These are phyloP conservation scores for Lasiosphaeria ovina DNA, from an alignment of 495 filamentous ascomycete species.

Conservation along the genomic window DNA sequence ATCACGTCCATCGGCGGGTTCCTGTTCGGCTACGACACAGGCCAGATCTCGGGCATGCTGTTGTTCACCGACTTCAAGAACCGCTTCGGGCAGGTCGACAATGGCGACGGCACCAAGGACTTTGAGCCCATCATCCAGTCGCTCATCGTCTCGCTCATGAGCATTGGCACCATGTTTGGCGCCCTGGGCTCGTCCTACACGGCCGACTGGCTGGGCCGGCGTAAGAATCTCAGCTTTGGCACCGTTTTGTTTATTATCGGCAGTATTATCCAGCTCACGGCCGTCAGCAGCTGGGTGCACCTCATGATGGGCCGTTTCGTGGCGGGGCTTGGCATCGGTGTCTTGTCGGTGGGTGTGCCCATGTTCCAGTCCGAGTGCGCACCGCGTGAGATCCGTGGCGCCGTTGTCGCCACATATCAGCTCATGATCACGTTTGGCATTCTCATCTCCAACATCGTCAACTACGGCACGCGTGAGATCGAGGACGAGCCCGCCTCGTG, in stretches of 20 bases:
- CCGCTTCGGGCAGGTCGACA: constrained; percentile 40
- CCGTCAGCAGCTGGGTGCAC: constrained; percentile 45
- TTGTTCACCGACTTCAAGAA: constrained; percentile 54
- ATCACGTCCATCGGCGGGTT: constrained; percentile 66
- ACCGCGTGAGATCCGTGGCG: constrained; percentile 62
- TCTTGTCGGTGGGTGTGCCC: constrained; percentile 60
- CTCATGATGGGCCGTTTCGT: constrained; percentile 53
- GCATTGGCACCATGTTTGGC: constrained; percentile 41
- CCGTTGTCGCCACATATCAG: constrained; percentile 63
- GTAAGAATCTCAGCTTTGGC: constrained; percentile 37
- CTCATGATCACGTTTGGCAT: constrained; percentile 78
- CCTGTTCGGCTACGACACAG: constrained; percentile 72
- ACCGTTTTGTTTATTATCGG: constrained; percentile 38
- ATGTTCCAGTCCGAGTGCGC: constrained; percentile 57
- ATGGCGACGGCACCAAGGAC: constrained; percentile 24
- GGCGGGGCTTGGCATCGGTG: constrained; percentile 65
- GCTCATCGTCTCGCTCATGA: constrained; percentile 47
- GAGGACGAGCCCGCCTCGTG: constrained; percentile 52
- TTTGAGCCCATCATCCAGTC: constrained; percentile 39
- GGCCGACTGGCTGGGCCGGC: constrained; percentile 40
- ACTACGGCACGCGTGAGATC: constrained; percentile 52
- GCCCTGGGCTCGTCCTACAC: constrained; percentile 38
- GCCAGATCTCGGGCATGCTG: constrained; percentile 60
- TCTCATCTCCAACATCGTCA: constrained; percentile 70
- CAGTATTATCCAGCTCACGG: constrained; percentile 58